Evolutionary conservation across 805 yeast genomes (phyloP).

Genomic region (Hanseniaspora vineae): DNA sequence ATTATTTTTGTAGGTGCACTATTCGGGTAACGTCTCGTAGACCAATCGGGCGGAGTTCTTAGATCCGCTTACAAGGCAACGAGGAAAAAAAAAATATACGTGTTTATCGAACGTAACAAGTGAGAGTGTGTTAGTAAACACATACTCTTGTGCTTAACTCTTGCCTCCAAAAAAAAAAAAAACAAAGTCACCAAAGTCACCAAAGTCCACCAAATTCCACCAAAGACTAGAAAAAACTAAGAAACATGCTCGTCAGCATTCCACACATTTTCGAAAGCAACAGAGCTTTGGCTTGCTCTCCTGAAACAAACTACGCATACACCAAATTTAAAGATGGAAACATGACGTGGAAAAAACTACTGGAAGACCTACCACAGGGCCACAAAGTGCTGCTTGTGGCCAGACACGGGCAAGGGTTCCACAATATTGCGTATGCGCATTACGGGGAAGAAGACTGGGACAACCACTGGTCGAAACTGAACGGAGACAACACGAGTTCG

Average conservation of each 20-base stretch:
- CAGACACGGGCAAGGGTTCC: constrained; percentile 63
- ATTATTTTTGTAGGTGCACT: no score
- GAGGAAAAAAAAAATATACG: no score
- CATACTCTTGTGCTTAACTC: no score
- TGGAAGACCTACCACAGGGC: constrained; percentile 2
- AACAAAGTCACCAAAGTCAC: no score
- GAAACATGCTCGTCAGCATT: not conserved
- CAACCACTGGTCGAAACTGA: constrained; percentile 35
- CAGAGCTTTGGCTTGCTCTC: not conserved
- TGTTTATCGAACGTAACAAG: no score
- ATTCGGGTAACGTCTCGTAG: no score
- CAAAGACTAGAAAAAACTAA: no score
- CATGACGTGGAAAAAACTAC: not conserved
- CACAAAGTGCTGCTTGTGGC: constrained; percentile 39
- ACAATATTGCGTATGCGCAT: constrained; percentile 39
- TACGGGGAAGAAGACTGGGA: constrained; percentile 51
- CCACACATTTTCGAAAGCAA: not conserved
- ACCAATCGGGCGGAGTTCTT: no score
- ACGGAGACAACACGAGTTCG: constrained; percentile 39
- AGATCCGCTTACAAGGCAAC: no score
- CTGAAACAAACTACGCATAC: not conserved
- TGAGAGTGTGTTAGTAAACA: no score
- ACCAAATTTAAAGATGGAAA: not conserved
- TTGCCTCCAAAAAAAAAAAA: no score
- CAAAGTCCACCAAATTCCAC: no score